Conservation (phyloP, 495 filamentous ascomycete species). For the Cetradonia linearis region DNA sequence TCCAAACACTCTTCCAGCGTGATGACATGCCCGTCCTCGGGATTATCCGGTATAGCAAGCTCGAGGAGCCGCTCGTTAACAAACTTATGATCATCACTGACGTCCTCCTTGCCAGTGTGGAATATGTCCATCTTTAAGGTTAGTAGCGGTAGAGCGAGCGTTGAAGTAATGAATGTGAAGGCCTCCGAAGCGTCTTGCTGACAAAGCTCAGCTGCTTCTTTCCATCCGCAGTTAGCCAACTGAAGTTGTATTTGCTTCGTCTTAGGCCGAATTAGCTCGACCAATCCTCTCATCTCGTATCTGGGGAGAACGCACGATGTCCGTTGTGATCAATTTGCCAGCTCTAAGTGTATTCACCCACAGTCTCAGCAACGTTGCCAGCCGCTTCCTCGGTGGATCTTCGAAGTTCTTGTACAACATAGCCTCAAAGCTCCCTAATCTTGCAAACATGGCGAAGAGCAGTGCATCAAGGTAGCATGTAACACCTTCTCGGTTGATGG, state of each 20-base stretch:
- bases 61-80: slow-evolving; percentile 88
- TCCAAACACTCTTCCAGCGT: slow-evolving; percentile 86
- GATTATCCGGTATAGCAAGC: slow-evolving; percentile 56
- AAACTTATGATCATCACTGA: slow-evolving; percentile 82
- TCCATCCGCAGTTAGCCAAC: slow-evolving; percentile 83
- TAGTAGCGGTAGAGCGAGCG: slow-evolving; percentile 74
- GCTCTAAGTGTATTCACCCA: slow-evolving; percentile 89
- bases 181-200: slow-evolving; percentile 96
- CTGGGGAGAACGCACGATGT: slow-evolving; percentile 54
- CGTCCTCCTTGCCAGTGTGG: slow-evolving; percentile 75
- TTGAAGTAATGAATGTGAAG: slow-evolving; percentile 87
- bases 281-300: background rate
- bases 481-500: slow-evolving; percentile 72
- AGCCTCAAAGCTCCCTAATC: slow-evolving; percentile 79
- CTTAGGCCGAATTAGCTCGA: slow-evolving; percentile 34
- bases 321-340: slow-evolving; percentile 73
- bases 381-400: slow-evolving; percentile 56
- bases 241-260: slow-evolving; percentile 73
- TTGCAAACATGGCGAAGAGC: slow-evolving; percentile 95
- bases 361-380: slow-evolving; percentile 64
- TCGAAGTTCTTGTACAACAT: slow-evolving; percentile 68
- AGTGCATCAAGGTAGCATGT: slow-evolving; percentile 89
- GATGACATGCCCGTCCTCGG: slow-evolving; percentile 50
- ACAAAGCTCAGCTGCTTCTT: slow-evolving; percentile 58
- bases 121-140: slow-evolving; percentile 92